Conservation (phyloP, 176 grass and related monocot species). For the Oryza glaberrima region DNA sequence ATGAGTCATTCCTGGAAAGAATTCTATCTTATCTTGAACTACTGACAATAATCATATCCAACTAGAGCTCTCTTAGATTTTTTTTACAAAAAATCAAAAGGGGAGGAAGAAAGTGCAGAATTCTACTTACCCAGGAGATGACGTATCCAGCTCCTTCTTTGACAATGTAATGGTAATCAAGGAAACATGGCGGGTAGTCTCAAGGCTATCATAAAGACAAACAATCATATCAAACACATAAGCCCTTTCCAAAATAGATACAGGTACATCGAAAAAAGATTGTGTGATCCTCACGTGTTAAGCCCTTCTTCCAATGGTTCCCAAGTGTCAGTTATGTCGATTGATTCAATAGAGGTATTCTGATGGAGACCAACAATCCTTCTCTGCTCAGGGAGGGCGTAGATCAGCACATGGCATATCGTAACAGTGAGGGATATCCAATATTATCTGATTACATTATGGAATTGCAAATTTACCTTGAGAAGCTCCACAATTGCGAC, state of each 20-base stretch:
- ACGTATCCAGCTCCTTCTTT: slow-evolving; percentile 72
- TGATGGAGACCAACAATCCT: slow-evolving; percentile 74
- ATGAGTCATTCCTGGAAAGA: neutral
- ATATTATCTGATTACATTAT: neutral
- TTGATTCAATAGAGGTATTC: slow-evolving; percentile 60
- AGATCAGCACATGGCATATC: neutral
- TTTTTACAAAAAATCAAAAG: neutral
- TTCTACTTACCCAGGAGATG: slow-evolving; percentile 62
- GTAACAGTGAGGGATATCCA: neutral
- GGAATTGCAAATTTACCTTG: slow-evolving; percentile 42
- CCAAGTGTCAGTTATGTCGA: slow-evolving; percentile 77
- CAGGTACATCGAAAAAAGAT: neutral
- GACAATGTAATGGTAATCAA: slow-evolving; percentile 73
- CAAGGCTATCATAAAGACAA: slow-evolving; percentile 47
- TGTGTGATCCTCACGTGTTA: slow-evolving; percentile 41
- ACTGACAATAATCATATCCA: neutral
- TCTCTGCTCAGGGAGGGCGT: slow-evolving; percentile 47
- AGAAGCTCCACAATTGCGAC: slow-evolving; percentile 69
- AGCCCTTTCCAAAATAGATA: neutral
- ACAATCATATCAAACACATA: neutral
- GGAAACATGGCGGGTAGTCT: slow-evolving; percentile 77
- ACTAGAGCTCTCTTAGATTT: neutral
- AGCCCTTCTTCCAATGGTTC: slow-evolving; percentile 81
- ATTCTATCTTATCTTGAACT: neutral
- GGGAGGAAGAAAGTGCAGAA: neutral